These are phyloP conservation scores for Meripilus lineatus DNA, from an alignment of 1,284 basidiomycete species.

Conservation along the genomic window DNA sequence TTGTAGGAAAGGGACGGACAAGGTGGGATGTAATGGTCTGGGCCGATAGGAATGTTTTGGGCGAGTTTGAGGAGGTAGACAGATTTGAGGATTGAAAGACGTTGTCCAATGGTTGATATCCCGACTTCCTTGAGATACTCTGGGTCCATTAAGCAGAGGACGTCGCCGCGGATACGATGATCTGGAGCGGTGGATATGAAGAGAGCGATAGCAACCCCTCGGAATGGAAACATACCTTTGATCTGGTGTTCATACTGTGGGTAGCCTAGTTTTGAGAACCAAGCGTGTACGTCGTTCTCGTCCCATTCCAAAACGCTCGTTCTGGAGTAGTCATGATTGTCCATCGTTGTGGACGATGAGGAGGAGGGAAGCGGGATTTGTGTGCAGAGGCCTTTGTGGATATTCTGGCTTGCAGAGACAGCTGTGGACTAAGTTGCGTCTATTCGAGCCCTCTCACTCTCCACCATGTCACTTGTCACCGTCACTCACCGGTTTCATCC, in stretches of 20 bases:
- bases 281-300: constrained; percentile 74
- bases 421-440: no score
- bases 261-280: constrained; percentile 71
- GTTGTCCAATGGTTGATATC: constrained; percentile 80
- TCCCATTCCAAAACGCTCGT: constrained; percentile 72
- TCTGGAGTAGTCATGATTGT: constrained; percentile 32
- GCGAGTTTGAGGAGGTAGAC: constrained; percentile 85
- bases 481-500: no score
- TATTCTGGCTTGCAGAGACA: no score
- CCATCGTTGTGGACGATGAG: constrained; percentile 24
- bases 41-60: constrained; percentile 77
- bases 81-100: constrained; percentile 83
- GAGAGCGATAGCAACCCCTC: constrained; percentile 11
- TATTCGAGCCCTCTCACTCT: no score
- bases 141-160: constrained; percentile 77
- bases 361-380: not conserved
- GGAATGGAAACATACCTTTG: constrained; percentile 49
- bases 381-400: no score
- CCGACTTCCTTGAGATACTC: constrained; percentile 84
- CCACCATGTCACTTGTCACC: no score
- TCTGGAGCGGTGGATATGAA: constrained; percentile 43
- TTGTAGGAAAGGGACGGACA: constrained; percentile 48
- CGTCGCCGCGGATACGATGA: constrained; percentile 87
- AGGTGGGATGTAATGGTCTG: constrained; percentile 86
- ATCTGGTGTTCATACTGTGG: constrained; percentile 76